Conservation (phyloP, 305 asterid species). For the Stenogyne calaminthoides region DNA sequence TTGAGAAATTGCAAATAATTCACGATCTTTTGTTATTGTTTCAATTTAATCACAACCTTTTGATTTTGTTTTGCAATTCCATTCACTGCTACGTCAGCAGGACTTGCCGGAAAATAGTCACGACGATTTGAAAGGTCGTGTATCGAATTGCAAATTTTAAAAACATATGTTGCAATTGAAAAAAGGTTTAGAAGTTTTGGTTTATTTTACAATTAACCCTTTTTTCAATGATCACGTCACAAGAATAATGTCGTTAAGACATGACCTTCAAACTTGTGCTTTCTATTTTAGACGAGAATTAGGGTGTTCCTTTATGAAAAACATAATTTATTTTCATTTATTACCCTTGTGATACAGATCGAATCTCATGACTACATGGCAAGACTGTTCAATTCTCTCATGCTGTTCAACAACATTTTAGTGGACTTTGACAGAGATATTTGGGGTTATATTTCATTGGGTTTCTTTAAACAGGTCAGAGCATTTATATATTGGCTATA, state of each 20-base stretch:
- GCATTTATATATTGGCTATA: constrained; percentile 15
- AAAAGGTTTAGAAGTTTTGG: too few relatives aligned
- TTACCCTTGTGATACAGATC: constrained; percentile 53
- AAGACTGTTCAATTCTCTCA: constrained; percentile 63
- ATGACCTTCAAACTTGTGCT: background rate
- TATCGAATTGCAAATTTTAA: too few relatives aligned
- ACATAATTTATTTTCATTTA: constrained; percentile 19
- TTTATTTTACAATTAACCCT: too few relatives aligned
- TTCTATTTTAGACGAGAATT: background rate
- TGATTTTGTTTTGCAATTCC: too few relatives aligned
- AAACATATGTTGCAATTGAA: too few relatives aligned
- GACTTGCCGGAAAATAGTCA: too few relatives aligned
- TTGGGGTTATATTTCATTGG: constrained; percentile 89
- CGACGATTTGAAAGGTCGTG: too few relatives aligned
- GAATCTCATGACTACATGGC: constrained; percentile 95
- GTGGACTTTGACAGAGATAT: constrained; percentile 74
- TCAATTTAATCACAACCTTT: too few relatives aligned
- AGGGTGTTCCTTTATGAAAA: background rate
- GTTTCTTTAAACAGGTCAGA: constrained; percentile 83
- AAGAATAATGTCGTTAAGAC: background rate
- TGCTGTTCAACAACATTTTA: constrained; percentile 75
- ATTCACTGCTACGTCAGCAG: too few relatives aligned
- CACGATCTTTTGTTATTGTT: too few relatives aligned
- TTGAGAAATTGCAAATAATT: too few relatives aligned
- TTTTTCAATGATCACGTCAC: background rate